Percentiles rank a stretch among this genome's conserved stretches.
These are phyloP conservation scores for Hyphodiscus hymeniophilus DNA, from an alignment of 495 filamentous ascomycete genomes.

Conservation along the genomic window DNA sequence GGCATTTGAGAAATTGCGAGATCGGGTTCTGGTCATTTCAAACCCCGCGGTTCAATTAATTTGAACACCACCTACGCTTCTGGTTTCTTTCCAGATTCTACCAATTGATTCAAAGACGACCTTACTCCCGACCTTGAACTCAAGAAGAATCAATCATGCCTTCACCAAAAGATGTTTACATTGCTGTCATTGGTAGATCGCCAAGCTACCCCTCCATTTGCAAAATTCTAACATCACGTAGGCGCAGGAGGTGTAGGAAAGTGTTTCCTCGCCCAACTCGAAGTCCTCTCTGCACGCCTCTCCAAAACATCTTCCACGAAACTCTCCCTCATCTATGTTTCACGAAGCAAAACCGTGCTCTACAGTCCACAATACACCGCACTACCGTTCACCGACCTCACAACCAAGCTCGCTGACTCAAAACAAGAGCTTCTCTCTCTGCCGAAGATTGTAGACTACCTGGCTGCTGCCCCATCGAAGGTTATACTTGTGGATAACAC, in stretches of 20 bases:
- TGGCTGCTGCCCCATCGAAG: conserved; percentile 59
- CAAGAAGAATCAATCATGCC: background rate
- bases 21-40: background rate
- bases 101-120: background rate
- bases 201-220: background rate
- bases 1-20: background rate
- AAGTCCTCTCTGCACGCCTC: conserved; percentile 41
- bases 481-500: conserved; percentile 90
- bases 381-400: conserved; percentile 45
- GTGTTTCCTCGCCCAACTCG: conserved; percentile 78
- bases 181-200: conserved; percentile 35
- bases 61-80: background rate
- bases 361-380: conserved; percentile 51
- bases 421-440: conserved; percentile 50
- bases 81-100: no score
- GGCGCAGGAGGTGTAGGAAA: conserved; percentile 91
- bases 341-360: conserved; percentile 70
- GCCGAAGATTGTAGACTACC: conserved; percentile 60
- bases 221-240: conserved; percentile 28
- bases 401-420: conserved; percentile 46
- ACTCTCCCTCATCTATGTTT: conserved; percentile 69
- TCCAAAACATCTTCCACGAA: conserved; percentile 46
- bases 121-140: background rate
- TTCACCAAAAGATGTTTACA: conserved; percentile 31
- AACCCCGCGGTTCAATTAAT: background rate